Conservation (phyloP, 805 yeast genomes). For the Tetrapisispora nanseiensis region DNA sequence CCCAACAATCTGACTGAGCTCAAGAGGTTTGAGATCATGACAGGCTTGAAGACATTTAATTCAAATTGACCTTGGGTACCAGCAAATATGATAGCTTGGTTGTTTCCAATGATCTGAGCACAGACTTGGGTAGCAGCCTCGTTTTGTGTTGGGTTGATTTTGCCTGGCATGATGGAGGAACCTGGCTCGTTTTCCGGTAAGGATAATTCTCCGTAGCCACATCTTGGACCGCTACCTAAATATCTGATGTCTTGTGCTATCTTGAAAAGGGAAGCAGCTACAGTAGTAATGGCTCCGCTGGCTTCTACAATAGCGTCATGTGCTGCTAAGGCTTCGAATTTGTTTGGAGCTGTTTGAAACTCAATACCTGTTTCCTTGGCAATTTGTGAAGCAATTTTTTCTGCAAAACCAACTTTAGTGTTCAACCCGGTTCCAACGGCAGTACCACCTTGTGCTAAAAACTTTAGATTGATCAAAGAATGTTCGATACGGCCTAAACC, state of each 20-base stretch:
- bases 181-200: slow-evolving; percentile 99
- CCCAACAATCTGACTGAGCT: slow-evolving; percentile 80
- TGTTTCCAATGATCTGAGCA: slow-evolving; percentile 95
- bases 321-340: slow-evolving; percentile 97
- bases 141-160: slow-evolving; percentile 98
- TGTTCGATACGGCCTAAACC: slow-evolving; percentile 82
- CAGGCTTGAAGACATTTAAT: slow-evolving; percentile 96
- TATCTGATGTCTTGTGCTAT: slow-evolving; percentile 97
- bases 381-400: slow-evolving; percentile 77
- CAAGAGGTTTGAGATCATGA: slow-evolving; percentile 82
- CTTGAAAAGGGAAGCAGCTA: slow-evolving; percentile 88
- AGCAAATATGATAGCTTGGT: slow-evolving; percentile 87
- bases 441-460: slow-evolving; percentile 97
- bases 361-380: slow-evolving; percentile 77
- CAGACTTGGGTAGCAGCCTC: slow-evolving; percentile 98
- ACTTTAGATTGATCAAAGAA: slow-evolving; percentile 64
- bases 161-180: slow-evolving; percentile 98
- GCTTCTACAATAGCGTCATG: slow-evolving; percentile 98
- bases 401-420: slow-evolving; percentile 85
- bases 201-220: slow-evolving; percentile 94
- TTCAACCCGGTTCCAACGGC: slow-evolving; percentile 98
- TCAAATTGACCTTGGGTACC: slow-evolving; percentile 99
- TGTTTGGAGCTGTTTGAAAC: slow-evolving; percentile 94
- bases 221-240: slow-evolving; percentile 98
- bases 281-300: slow-evolving; percentile 92